Percentiles rank a stretch among this genome's conserved stretches.
phyloP scores from a whole-genome alignment of 176 grass and related monocot species.

The Ensete ventricosum region DNA sequence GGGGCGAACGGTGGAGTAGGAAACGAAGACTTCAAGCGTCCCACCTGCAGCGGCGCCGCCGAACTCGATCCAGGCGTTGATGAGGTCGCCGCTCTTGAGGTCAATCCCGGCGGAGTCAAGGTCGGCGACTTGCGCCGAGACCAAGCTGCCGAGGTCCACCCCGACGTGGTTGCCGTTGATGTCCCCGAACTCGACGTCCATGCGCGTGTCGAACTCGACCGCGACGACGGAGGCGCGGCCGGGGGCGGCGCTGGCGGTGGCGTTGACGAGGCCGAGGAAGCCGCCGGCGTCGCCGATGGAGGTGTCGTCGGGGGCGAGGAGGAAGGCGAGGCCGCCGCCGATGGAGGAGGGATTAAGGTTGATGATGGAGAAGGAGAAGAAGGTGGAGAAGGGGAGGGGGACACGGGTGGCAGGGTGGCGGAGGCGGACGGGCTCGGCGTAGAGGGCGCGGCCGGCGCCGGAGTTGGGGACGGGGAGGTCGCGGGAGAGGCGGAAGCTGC shows the following conservation, averaged over 20 bases:
- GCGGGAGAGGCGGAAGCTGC: conserved; percentile 62
- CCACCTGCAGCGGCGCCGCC: background rate
- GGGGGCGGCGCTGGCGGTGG: background rate
- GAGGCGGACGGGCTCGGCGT: conserved; percentile 37
- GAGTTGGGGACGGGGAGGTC: conserved; percentile 79
- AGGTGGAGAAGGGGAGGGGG: conserved; percentile 68
- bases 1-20: conserved; percentile 42
- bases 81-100: conserved; percentile 43
- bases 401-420: background rate
- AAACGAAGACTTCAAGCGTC: conserved; percentile 51
- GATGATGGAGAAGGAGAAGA: conserved; percentile 70
- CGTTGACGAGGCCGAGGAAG: conserved; percentile 42
- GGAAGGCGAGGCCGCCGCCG: conserved; percentile 77
- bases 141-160: conserved; percentile 62
- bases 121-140: conserved; percentile 46
- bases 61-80: conserved; percentile 89
- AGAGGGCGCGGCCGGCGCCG: conserved; percentile 61
- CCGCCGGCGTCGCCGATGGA: conserved; percentile 49
- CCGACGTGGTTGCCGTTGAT: conserved; percentile 73
- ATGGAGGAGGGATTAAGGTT: conserved; percentile 60
- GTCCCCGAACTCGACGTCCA: conserved; percentile 78
- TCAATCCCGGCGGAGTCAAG: conserved; percentile 37
- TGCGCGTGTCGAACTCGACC: conserved; percentile 83
- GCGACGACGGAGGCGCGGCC: conserved; percentile 31
- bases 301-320: conserved; percentile 36